phyloP scores from a whole-genome alignment of 805 yeast species.

The Kuraishia hungarica region DNA sequence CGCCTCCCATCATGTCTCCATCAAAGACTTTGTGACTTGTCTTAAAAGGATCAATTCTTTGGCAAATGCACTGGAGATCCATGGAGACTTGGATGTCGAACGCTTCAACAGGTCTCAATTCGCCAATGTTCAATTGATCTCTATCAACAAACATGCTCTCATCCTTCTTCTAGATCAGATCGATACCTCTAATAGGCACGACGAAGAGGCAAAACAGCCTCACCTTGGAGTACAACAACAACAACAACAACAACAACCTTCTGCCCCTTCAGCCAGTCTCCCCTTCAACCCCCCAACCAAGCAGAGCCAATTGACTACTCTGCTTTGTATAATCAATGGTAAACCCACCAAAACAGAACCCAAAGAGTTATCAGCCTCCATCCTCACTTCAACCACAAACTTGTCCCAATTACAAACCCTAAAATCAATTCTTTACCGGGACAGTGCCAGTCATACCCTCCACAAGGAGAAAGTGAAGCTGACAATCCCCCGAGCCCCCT shows the following conservation, averaged over 20 bases:
- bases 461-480: constrained; percentile 29
- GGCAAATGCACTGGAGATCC: background rate
- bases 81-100: background rate
- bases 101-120: background rate
- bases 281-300: too few relatives aligned
- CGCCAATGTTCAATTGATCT: background rate
- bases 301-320: background rate
- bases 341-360: background rate
- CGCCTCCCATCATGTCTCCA: background rate
- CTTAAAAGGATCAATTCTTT: background rate
- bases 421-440: constrained; percentile 13
- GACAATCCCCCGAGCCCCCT: constrained; percentile 32
- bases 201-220: too few relatives aligned
- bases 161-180: background rate
- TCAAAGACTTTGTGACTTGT: background rate
- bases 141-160: background rate
- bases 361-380: background rate
- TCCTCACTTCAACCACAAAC: constrained; percentile 18
- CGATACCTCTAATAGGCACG: too few relatives aligned
- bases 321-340: background rate
- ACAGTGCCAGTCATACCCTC: constrained; percentile 30
- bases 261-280: background rate
- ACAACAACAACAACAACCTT: too few relatives aligned
- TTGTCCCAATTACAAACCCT: constrained; percentile 16
- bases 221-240: too few relatives aligned